Base-by-base conservation (phyloP, 2,329 filamentous ascomycete species). In the Colletotrichum caudatum region DNA sequence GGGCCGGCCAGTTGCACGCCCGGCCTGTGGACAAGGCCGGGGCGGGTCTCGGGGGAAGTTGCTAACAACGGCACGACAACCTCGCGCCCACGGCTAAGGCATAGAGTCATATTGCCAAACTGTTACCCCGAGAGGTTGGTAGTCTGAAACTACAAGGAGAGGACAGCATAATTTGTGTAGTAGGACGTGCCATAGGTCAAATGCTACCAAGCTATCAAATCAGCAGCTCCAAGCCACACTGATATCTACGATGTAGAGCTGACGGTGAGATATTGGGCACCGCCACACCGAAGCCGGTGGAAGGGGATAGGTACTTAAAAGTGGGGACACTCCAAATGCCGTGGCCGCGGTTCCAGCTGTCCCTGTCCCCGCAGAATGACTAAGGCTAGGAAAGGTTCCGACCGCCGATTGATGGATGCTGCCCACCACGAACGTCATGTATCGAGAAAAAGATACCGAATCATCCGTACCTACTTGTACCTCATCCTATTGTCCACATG, bases 281-380 rank as follows among this genome's bases (percentile, higher is more conserved):
- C 48, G 69, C 65, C 69, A 72, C 65, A 72, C 65, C 60, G 69
- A 72, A 72, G 54, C 65, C 20, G 54, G 65, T 72, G 48, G 69
- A 72, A 72, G 54, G 59, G 11, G n/a, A 71, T 48, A 50, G 59
- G 53, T 23, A 2, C 39, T 53, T 18, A 41, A 59, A 67, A 33
- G 65, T 69, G 69, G 69, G 41, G 51, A 56, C 41, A 12, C 14
- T 48, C 48, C 48, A 18, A 62, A 50, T 67, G 50, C 64, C 35
- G 56, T 33, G 44, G 20, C n/a, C 20, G 53, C 18, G 54, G 53
- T 14, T 23, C 12, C 5, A n/a, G 29, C n/a, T 26, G 39, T 14
- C 14, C 12, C n/a, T 16, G 3, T 14, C 26, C 39, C 37, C 35
- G 46, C 20, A 44, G 7, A 35, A 71, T 71, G 62, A 71, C 51